phyloP scores from a whole-genome alignment of 2,329 filamentous ascomycete genomes.

The Alternaria consortialis region DNA sequence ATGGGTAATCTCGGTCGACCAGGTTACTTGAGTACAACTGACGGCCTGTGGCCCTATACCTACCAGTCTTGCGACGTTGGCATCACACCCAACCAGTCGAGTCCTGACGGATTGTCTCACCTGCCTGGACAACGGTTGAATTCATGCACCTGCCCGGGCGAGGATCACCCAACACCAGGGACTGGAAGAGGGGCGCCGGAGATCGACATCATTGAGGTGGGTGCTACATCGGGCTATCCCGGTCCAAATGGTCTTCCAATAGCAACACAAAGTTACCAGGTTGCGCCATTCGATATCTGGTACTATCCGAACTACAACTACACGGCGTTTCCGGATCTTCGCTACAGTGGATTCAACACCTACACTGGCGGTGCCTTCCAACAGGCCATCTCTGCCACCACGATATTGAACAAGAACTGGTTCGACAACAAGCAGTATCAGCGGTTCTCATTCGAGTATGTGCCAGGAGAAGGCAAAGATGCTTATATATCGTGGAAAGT shows the following conservation, averaged over 20 bases:
- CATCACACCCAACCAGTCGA: conserved; percentile 61
- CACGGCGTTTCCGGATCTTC: conserved; percentile 60
- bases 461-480: conserved; percentile 57
- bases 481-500: conserved; percentile 63
- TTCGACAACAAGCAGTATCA: conserved; percentile 64
- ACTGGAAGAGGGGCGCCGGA: conserved; percentile 59
- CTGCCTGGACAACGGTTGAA: conserved; percentile 57
- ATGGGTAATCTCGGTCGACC: conserved; percentile 65
- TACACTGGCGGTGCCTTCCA: conserved; percentile 65
- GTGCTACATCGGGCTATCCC: conserved; percentile 52
- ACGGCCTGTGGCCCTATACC: conserved; percentile 65
- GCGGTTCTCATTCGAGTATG: conserved; percentile 65
- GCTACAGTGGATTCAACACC: conserved; percentile 59
- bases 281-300: conserved; percentile 61
- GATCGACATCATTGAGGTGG: conserved; percentile 60
- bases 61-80: conserved; percentile 61
- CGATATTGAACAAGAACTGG: conserved; percentile 64
- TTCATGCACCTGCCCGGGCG: conserved; percentile 56
- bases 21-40: conserved; percentile 62
- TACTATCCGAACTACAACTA: conserved; percentile 64
- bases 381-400: conserved; percentile 65
- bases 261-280: conserved; percentile 60
- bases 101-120: conserved; percentile 53
- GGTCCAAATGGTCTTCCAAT: conserved; percentile 50
- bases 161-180: conserved; percentile 59